Evolutionary conservation across 2,329 filamentous ascomycete species (phyloP).

Genomic region (Fusarium gaditjirri): DNA sequence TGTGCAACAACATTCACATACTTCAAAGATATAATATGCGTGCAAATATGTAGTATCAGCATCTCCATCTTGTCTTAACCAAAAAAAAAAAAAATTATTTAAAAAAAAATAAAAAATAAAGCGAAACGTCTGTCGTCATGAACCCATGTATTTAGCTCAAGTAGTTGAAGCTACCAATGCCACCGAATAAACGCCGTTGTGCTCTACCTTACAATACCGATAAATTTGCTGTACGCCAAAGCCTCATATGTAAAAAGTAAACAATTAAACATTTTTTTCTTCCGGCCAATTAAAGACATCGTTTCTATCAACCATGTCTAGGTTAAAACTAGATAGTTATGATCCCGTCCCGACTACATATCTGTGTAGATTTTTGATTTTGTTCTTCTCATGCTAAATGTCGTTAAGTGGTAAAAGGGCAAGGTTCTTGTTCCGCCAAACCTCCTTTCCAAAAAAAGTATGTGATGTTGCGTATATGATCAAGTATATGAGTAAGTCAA

Average conservation of each 20-base stretch:
- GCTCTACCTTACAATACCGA: not conserved
- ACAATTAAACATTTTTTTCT: slow-evolving; percentile 37
- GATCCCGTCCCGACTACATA: slow-evolving; percentile 37
- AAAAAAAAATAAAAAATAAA: too few relatives aligned
- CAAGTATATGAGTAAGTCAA: slow-evolving; percentile 1
- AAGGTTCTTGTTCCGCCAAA: slow-evolving; percentile 26
- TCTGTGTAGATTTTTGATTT: slow-evolving; percentile 41
- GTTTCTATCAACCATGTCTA: slow-evolving; percentile 41
- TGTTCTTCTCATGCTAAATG: slow-evolving; percentile 42
- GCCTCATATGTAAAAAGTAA: slow-evolving; percentile 30
- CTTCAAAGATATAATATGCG: not conserved
- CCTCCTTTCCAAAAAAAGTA: slow-evolving; percentile 26
- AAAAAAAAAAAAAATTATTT: not conserved
- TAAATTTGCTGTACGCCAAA: slow-evolving; percentile 13
- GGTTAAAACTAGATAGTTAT: slow-evolving; percentile 16
- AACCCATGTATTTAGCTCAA: slow-evolving; percentile 1
- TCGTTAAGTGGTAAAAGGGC: slow-evolving; percentile 39
- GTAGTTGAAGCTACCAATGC: not conserved
- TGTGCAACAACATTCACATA: not conserved
- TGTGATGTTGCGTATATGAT: slow-evolving; percentile 27
- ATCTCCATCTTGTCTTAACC: not conserved
- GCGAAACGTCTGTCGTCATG: not conserved
- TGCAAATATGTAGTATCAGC: not conserved
- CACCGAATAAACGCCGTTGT: slow-evolving; percentile 15
- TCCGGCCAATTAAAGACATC: slow-evolving; percentile 41